A percentile compares a stretch with the other conserved stretches of the same genome.
Evolutionary conservation across 495 filamentous ascomycete genomes (phyloP).

Genomic region (Daldinia vernicosa): DNA sequence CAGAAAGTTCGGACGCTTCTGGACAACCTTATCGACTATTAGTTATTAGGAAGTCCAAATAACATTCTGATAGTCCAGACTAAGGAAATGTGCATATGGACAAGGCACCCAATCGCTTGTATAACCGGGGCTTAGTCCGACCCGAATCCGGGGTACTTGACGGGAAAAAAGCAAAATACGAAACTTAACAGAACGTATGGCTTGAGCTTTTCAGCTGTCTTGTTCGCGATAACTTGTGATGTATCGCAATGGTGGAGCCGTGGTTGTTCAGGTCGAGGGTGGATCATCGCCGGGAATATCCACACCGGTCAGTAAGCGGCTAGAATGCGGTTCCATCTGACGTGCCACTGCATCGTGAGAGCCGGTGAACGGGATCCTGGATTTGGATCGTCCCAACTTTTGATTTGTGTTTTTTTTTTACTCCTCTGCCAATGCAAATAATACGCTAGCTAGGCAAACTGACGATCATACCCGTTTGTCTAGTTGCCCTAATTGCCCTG

Average conservation of each 20-base stretch:
- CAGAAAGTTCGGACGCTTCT: neutral
- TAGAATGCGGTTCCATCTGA: constrained; percentile 16
- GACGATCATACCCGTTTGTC: constrained; percentile 15
- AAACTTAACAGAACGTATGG: neutral
- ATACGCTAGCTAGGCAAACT: constrained; percentile 20
- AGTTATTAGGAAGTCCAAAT: constrained; percentile 6
- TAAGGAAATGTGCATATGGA: neutral
- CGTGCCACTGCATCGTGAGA: constrained; percentile 29
- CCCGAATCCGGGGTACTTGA: constrained; percentile 11
- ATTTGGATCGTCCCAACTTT: neutral
- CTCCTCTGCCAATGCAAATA: constrained; percentile 24
- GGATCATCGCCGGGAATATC: constrained; percentile 1
- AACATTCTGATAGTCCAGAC: constrained; percentile 1
- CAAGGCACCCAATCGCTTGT: constrained; percentile 14
- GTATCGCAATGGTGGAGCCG: constrained; percentile 13
- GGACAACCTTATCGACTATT: neutral
- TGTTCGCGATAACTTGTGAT: constrained; percentile 10
- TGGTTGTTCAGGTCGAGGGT: constrained; percentile 7
- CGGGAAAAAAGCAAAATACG: constrained; percentile 7
- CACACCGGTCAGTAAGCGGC: constrained; percentile 31
- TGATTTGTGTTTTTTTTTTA: neutral
- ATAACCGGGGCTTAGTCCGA: constrained; percentile 11
- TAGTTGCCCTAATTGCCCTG: constrained; percentile 20
- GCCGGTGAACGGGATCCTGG: constrained; percentile 23
- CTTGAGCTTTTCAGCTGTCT: neutral